Percentiles rank a stretch among this genome's conserved stretches.
These are phyloP conservation scores for Coemansia sp. DNA, from an alignment of 192 early-diverging fungal genomes.

Conservation along the genomic window DNA sequence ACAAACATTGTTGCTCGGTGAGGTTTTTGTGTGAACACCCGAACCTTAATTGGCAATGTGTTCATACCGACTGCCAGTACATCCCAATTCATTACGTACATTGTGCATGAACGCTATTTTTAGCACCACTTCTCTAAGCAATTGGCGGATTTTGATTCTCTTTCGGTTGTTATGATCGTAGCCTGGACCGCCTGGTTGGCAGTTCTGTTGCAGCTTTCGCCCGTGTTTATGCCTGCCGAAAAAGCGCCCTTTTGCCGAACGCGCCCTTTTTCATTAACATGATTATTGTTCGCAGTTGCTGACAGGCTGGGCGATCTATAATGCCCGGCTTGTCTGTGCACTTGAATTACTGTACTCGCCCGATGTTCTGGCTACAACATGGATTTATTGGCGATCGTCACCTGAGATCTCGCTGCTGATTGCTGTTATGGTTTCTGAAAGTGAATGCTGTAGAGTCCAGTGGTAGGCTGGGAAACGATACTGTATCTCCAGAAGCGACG, in stretches of 20 bases:
- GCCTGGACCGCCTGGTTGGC: constrained; percentile 7
- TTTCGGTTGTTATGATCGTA: constrained; percentile 8
- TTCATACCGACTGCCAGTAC: background rate
- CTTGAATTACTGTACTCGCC: background rate
- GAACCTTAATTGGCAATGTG: constrained; percentile 12
- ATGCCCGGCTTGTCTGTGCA: background rate
- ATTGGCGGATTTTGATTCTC: constrained; percentile 7
- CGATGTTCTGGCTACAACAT: background rate
- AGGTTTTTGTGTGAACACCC: background rate
- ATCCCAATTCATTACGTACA: constrained; percentile 6
- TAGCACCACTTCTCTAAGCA: background rate
- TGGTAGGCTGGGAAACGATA: background rate
- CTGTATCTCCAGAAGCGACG: constrained; percentile 6
- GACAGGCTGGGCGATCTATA: background rate
- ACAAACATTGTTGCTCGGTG: background rate
- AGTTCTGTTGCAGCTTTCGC: background rate
- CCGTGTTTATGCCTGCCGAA: constrained; percentile 9
- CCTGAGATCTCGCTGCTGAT: constrained; percentile 6
- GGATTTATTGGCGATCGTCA: constrained; percentile 5
- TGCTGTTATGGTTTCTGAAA: constrained; percentile 13
- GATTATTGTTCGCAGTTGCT: background rate
- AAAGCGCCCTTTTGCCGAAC: constrained; percentile 2
- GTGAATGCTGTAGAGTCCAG: background rate
- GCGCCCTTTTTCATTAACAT: background rate
- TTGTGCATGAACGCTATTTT: constrained; percentile 15